phyloP scores from a whole-genome alignment of 202 grass and related monocot species.

The Saccharum hybrid region DNA sequence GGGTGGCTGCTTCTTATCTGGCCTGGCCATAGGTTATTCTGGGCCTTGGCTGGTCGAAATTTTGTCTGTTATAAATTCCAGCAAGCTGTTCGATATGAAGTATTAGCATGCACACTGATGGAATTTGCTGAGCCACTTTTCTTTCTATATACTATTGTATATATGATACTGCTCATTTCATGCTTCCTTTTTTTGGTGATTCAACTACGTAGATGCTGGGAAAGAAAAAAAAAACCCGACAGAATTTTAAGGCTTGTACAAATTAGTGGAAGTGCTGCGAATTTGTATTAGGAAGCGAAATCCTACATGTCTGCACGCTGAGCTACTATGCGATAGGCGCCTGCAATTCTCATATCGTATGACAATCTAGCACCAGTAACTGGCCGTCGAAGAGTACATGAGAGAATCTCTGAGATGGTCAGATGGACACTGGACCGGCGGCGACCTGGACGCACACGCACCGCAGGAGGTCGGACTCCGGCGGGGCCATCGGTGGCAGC shows the following conservation, averaged over 20 bases:
- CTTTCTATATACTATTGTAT: not conserved
- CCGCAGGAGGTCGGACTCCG: slow-evolving; percentile 47
- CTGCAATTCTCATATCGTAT: not conserved
- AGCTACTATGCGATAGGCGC: not conserved
- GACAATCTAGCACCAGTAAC: not conserved
- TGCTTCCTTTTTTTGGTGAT: not conserved
- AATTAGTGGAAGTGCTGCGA: not conserved
- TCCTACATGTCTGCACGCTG: not conserved
- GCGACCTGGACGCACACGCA: slow-evolving; percentile 43
- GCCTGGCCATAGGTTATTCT: not conserved
- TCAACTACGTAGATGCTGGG: not conserved
- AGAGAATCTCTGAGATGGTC: not conserved
- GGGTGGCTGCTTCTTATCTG: slow-evolving; percentile 17
- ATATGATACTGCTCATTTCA: not conserved
- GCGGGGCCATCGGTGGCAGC: slow-evolving; percentile 60
- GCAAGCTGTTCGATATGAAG: not conserved
- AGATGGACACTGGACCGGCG: slow-evolving; percentile 52
- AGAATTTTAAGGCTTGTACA: not conserved
- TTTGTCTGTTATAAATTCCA: slow-evolving; percentile 19
- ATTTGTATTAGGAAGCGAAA: not conserved
- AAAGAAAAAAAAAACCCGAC: too few relatives aligned
- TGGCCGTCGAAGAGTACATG: not conserved
- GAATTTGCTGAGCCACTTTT: not conserved
- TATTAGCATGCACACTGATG: not conserved
- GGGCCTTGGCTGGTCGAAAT: slow-evolving; percentile 1